Conservation (phyloP, 176 grass and related monocot species). For the Juncus inflexus region DNA sequence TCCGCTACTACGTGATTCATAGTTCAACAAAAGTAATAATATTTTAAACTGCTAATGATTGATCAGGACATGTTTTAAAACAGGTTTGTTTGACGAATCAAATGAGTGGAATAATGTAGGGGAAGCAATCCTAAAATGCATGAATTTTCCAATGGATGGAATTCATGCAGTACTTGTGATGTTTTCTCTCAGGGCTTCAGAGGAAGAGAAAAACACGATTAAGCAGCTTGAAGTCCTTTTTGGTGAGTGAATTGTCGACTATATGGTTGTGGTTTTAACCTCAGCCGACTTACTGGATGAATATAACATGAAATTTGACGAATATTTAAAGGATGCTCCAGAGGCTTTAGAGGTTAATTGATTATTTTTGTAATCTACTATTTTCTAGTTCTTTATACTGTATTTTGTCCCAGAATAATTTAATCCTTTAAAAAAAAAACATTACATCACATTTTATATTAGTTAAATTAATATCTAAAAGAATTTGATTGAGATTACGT, state of each 20-base stretch:
- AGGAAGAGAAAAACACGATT: slow-evolving; percentile 53
- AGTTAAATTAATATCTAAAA: too few species aligned
- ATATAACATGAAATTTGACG: slow-evolving; percentile 38
- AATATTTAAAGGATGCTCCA: slow-evolving; percentile 31
- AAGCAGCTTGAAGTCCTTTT: slow-evolving; percentile 62
- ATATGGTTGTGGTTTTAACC: slow-evolving; percentile 81
- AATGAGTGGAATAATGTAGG: neutral
- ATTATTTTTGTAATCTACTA: too few species aligned
- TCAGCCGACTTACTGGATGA: slow-evolving; percentile 66
- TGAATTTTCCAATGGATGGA: slow-evolving; percentile 81
- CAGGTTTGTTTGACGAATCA: too few species aligned
- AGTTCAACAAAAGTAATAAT: too few species aligned
- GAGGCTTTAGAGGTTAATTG: slow-evolving; percentile 47
- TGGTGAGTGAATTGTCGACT: slow-evolving; percentile 65
- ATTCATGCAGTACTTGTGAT: slow-evolving; percentile 82
- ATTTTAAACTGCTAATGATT: too few species aligned
- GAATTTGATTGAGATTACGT: too few species aligned
- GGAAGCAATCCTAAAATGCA: slow-evolving; percentile 69
- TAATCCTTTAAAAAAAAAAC: too few species aligned
- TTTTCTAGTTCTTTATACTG: too few species aligned
- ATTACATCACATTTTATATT: too few species aligned
- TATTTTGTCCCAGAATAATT: too few species aligned
- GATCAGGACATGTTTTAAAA: too few species aligned
- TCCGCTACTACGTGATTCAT: too few species aligned
- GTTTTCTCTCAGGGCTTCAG: slow-evolving; percentile 69